Evolutionary conservation across 75 land plant genomes (phyloP).

Genomic region (Pinus tabuliformis): DNA sequence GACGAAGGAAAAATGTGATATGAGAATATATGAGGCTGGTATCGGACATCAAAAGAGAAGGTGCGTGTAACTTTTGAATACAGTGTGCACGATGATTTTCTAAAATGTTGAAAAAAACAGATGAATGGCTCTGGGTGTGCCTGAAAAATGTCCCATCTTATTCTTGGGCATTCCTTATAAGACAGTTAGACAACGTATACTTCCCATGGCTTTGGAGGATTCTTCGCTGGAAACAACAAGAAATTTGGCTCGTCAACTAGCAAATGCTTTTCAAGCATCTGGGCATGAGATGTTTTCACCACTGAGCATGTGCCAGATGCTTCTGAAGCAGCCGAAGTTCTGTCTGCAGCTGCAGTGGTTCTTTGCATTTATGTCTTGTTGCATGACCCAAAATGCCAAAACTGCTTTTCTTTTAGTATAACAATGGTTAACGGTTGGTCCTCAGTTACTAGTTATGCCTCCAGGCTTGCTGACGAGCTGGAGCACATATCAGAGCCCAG

Average conservation of each 20-base stretch:
- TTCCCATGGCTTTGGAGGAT: not conserved
- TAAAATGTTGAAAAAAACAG: too few relatives aligned
- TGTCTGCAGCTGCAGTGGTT: conserved; percentile 53
- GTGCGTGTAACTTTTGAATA: too few relatives aligned
- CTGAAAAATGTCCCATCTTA: conserved; percentile 34
- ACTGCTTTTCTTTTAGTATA: conserved; percentile 55
- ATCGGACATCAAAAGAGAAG: too few relatives aligned
- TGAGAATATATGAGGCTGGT: too few relatives aligned
- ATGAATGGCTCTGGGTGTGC: conserved; percentile 17
- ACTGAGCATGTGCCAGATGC: not conserved
- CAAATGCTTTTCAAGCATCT: conserved; percentile 23
- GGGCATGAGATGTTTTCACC: conserved; percentile 40
- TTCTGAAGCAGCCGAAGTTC: conserved; percentile 1
- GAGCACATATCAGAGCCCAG: not conserved
- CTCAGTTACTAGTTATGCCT: conserved; percentile 48
- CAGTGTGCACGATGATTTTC: too few relatives aligned
- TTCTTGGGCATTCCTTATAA: conserved; percentile 10
- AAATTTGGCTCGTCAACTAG: conserved; percentile 26
- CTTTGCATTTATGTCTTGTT: conserved; percentile 39
- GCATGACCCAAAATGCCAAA: conserved; percentile 26
- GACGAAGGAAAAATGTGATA: too few relatives aligned
- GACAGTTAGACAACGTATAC: not conserved
- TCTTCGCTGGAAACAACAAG: conserved; percentile 5
- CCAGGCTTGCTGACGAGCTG: conserved; percentile 37
- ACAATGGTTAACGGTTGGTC: conserved; percentile 49